Base-by-base conservation (phyloP, 176 grass and related monocot genomes). In the Phyllostachys edulis region DNA sequence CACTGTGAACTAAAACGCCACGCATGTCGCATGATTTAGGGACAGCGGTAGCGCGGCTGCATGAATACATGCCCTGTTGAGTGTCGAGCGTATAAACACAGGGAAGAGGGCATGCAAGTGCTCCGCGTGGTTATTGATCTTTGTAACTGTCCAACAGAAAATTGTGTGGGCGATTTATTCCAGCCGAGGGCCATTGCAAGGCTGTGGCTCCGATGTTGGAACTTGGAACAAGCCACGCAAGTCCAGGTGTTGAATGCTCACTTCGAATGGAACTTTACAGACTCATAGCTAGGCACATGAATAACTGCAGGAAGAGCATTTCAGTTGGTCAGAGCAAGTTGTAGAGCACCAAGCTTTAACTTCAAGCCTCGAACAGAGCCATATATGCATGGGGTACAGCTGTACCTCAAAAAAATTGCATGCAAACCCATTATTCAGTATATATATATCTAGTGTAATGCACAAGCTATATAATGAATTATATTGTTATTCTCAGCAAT, bases 231-330 rank as follows among this genome's bases (percentile, higher is more conserved):
- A 44, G 20, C 11, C 60, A 51, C 41, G 7, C 21, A 37, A 29
- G 14, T 55, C 67, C 82, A 26, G 51, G 44, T 24, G 20, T 56
- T 37, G 18, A 16, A 29, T 14, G 60, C 38, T 39, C 38, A 39
- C 38, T 39, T 39, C 38, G 38, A 39, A 39, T 39, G 38, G 38
- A 39, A 5, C 38, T 39, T 34, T 0, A 39, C 38, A 39, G 4
- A 39, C 38, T 39, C 38, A 6, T 39, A 39, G 38, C 38, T 39
- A 0, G 38, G 38, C 38, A 39, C 38, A 39, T 39, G 38, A 39
- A 39, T 39, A 39, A 92, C 94, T 97, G 83, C 77, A 89, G 75
- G 1, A 89, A 69, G n/a, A 74, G 2, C 17, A 39, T 76, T 59
- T 54, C 2, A 18, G 15, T 79, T 23, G 78, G 51, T 63, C 26